Percentiles rank a stretch among this genome's conserved stretches.
These are phyloP conservation scores for Cochlearia excelsa DNA, from an alignment of 345 rosid species.

Conservation along the genomic window DNA sequence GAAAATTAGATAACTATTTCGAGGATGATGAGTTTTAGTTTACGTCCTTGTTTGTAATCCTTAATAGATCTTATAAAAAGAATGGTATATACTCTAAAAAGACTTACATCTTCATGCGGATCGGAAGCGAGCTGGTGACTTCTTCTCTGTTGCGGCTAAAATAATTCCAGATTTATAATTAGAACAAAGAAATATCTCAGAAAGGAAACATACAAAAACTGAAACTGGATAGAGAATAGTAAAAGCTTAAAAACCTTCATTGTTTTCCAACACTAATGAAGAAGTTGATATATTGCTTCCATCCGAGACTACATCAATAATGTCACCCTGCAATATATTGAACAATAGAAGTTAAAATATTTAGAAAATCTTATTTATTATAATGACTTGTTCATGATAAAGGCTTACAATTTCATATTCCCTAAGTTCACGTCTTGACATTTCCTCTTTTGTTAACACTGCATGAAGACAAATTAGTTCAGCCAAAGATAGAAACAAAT, in stretches of 20 bases:
- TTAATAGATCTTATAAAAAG: neutral
- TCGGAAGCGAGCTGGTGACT: slow-evolving; percentile 16
- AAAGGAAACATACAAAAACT: too few relatives aligned
- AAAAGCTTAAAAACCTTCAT: slow-evolving; percentile 19
- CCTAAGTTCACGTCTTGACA: slow-evolving; percentile 28
- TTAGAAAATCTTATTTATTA: neutral
- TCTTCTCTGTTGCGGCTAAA: slow-evolving; percentile 30
- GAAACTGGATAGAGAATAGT: too few relatives aligned
- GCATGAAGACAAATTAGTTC: slow-evolving; percentile 26
- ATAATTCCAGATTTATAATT: neutral
- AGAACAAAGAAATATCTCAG: too few relatives aligned
- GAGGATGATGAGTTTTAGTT: slow-evolving; percentile 1
- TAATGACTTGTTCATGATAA: neutral
- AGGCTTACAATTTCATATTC: slow-evolving; percentile 44
- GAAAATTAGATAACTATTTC: slow-evolving; percentile 1
- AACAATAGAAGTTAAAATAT: neutral
- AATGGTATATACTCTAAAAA: slow-evolving; percentile 2
- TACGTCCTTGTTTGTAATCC: slow-evolving; percentile 4
- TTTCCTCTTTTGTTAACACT: slow-evolving; percentile 30
- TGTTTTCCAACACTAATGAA: slow-evolving; percentile 15
- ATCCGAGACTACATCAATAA: slow-evolving; percentile 25
- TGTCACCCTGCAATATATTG: slow-evolving; percentile 18
- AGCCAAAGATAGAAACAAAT: too few relatives aligned
- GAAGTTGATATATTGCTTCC: slow-evolving; percentile 16
- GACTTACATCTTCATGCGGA: slow-evolving; percentile 29